Conservation (phyloP, 2,329 filamentous ascomycete species). For the Epichloe typhina region DNA sequence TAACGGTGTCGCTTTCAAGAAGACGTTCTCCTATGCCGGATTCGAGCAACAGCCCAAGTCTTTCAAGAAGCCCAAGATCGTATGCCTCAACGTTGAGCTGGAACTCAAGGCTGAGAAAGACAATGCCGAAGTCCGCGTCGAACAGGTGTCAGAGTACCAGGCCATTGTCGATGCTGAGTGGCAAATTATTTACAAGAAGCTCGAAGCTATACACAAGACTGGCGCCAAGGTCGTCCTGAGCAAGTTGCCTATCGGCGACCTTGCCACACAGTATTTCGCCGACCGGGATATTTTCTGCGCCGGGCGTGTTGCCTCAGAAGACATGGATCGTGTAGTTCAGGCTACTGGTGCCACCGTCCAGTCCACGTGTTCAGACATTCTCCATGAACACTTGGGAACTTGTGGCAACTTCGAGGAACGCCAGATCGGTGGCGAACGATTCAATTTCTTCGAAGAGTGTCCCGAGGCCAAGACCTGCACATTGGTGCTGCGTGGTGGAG, state of each 20-base stretch:
- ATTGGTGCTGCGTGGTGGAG: constrained; percentile 83
- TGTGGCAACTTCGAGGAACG: constrained; percentile 89
- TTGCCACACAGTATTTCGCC: constrained; percentile 95
- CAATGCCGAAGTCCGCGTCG: constrained; percentile 94
- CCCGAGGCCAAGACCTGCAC: constrained; percentile 95
- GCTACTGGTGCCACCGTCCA: constrained; percentile 86
- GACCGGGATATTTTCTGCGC: constrained; percentile 98
- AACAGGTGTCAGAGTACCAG: constrained; percentile 98
- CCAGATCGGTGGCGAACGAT: constrained; percentile 93
- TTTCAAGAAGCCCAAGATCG: constrained; percentile 89
- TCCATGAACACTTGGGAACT: constrained; percentile 73
- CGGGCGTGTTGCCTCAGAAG: constrained; percentile 78
- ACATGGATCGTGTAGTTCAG: constrained; percentile 92
- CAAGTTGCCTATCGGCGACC: constrained; percentile 92
- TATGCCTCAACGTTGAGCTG: constrained; percentile 93
- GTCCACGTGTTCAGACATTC: constrained; percentile 94
- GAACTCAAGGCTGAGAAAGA: constrained; percentile 99
- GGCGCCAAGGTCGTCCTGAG: constrained; percentile 95
- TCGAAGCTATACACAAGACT: constrained; percentile 85
- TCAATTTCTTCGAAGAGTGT: constrained; percentile 97
- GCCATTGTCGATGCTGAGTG: constrained; percentile 98
- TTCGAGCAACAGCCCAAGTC: constrained; percentile 98
- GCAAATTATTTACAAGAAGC: constrained; percentile 99
- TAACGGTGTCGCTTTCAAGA: constrained; percentile 98
- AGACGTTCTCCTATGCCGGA: constrained; percentile 97